Evolutionary conservation across 1,139 yeast species (phyloP).

Genomic region (Williopsis jadinii): DNA sequence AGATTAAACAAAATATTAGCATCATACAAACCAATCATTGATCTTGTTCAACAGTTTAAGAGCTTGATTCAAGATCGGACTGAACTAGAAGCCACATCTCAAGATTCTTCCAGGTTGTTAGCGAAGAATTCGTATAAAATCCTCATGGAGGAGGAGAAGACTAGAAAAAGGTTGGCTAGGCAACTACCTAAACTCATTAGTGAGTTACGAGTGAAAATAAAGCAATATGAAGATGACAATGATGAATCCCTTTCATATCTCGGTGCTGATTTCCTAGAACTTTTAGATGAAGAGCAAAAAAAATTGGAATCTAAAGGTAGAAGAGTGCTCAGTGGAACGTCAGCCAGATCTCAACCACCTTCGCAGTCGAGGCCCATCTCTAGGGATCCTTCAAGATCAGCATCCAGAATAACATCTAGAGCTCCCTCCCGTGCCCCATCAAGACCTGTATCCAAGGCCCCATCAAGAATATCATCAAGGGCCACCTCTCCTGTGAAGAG

Average conservation of each 20-base stretch:
- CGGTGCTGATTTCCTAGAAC: slow-evolving; percentile 32
- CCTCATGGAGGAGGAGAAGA: slow-evolving; percentile 70
- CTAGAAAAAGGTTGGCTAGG: slow-evolving; percentile 58
- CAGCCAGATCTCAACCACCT: slow-evolving; percentile 11
- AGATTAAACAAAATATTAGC: slow-evolving; percentile 43
- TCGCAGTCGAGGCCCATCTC: slow-evolving; percentile 13
- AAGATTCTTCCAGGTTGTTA: slow-evolving; percentile 73
- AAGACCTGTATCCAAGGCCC: slow-evolving; percentile 9
- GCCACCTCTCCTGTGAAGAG: slow-evolving; percentile 7
- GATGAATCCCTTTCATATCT: slow-evolving; percentile 32
- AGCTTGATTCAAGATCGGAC: slow-evolving; percentile 53
- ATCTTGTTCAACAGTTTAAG: slow-evolving; percentile 46
- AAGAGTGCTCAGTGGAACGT: slow-evolving; percentile 10
- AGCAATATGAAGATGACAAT: slow-evolving; percentile 37
- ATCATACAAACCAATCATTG: slow-evolving; percentile 49
- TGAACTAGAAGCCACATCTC: slow-evolving; percentile 60
- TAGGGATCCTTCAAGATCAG: slow-evolving; percentile 10
- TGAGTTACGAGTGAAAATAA: slow-evolving; percentile 42
- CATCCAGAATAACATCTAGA: slow-evolving; percentile 15
- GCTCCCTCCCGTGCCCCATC: slow-evolving; percentile 13
- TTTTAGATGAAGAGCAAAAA: slow-evolving; percentile 34
- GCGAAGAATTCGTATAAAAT: slow-evolving; percentile 76
- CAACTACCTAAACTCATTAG: slow-evolving; percentile 58
- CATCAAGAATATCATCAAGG: slow-evolving; percentile 11
- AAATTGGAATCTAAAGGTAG: slow-evolving; percentile 17